phyloP scores from a whole-genome alignment of 2,329 filamentous ascomycete genomes.

The Amauroascus niger region DNA sequence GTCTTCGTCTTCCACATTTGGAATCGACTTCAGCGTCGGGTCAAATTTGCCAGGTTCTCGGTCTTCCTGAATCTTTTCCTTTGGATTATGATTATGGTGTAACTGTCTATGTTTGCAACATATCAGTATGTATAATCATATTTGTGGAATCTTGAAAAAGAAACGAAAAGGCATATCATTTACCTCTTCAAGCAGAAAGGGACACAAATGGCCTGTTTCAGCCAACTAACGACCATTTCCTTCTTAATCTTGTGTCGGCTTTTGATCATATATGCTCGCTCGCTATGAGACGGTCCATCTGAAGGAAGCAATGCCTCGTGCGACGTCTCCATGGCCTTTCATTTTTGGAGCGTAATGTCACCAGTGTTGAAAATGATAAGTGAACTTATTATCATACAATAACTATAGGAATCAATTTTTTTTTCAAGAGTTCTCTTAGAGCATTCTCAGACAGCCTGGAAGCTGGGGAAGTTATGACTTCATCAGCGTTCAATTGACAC shows the following conservation, averaged over 20 bases:
- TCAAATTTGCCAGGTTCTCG: slow-evolving; percentile 8
- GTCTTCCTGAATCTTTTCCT: slow-evolving; percentile 1
- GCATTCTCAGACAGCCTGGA: neutral
- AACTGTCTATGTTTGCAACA: neutral
- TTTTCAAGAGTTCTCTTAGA: neutral
- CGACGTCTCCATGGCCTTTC: slow-evolving; percentile 1
- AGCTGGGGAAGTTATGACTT: neutral
- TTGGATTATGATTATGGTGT: neutral
- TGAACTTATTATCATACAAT: neutral
- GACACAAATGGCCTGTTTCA: neutral
- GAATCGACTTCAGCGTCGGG: slow-evolving; percentile 1
- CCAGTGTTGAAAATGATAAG: neutral
- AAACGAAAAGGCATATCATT: neutral
- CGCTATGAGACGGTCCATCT: neutral
- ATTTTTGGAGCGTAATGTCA: neutral
- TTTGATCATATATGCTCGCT: neutral
- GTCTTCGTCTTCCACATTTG: neutral
- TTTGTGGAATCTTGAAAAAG: neutral
- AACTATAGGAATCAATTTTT: neutral
- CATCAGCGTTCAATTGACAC: neutral
- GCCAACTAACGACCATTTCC: neutral
- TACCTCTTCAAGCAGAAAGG: neutral
- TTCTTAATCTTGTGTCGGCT: neutral
- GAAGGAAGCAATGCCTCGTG: slow-evolving; percentile 1
- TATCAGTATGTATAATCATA: neutral